phyloP scores from a whole-genome alignment of 192 early-diverging fungal genomes.

The Diversispora epigaea region DNA sequence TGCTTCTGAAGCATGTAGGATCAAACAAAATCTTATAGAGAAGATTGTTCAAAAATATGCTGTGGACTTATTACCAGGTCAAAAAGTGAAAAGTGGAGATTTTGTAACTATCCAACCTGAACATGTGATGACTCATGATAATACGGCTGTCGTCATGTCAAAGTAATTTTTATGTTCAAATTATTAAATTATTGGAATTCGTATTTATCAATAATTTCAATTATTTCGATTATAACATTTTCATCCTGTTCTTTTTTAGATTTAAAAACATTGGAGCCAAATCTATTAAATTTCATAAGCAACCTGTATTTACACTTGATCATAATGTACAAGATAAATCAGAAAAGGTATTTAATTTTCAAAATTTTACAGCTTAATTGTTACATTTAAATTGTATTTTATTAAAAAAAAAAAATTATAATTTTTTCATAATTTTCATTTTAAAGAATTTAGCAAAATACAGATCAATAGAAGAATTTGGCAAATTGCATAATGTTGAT shows the following conservation, averaged over 20 bases:
- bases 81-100: slow-evolving; percentile 81
- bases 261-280: slow-evolving; percentile 91
- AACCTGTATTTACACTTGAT: slow-evolving; percentile 95
- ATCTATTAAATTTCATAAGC: slow-evolving; percentile 70
- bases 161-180: slow-evolving; percentile 56
- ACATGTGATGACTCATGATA: slow-evolving; percentile 96
- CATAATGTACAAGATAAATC: slow-evolving; percentile 98
- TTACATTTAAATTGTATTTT: not conserved
- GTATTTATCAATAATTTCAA: slow-evolving; percentile 16
- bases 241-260: slow-evolving; percentile 40
- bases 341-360: slow-evolving; percentile 60
- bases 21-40: slow-evolving; percentile 84
- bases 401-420: slow-evolving; percentile 10
- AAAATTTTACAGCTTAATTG: not conserved
- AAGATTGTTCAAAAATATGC: slow-evolving; percentile 95
- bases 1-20: not conserved
- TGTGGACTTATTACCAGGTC: slow-evolving; percentile 65
- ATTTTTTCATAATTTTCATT: slow-evolving; percentile 8
- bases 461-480: slow-evolving; percentile 80
- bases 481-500: slow-evolving; percentile 72
- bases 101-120: slow-evolving; percentile 92
- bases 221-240: not conserved
- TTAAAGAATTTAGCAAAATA: slow-evolving; percentile 86
- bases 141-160: slow-evolving; percentile 90
- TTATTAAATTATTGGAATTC: slow-evolving; percentile 6